These are phyloP conservation scores for Lentinula detonsa DNA, from an alignment of 768 basidiomycete species.

Conservation along the genomic window DNA sequence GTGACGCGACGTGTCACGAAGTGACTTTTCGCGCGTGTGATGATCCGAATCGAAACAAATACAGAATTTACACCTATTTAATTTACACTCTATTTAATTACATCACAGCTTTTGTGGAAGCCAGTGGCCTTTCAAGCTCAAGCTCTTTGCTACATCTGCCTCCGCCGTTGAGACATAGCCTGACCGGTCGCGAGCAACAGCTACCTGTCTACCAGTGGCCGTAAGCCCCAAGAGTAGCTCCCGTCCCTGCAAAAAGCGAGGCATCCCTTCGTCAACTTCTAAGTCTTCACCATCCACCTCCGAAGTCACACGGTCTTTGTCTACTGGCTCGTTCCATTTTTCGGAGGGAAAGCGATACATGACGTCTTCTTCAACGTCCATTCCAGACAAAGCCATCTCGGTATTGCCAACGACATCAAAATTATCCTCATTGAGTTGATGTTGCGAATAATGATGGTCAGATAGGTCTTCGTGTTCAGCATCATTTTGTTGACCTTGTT, in stretches of 20 bases:
- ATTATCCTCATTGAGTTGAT: too few species aligned
- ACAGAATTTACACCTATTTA: background rate
- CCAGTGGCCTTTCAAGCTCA: conserved; percentile 62
- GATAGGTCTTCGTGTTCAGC: background rate
- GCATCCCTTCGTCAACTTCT: conserved; percentile 5
- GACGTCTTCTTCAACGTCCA: background rate
- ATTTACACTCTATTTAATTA: background rate
- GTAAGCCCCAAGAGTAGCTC: conserved; percentile 39
- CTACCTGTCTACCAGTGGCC: conserved; percentile 5
- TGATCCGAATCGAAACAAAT: background rate
- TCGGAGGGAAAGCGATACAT: background rate
- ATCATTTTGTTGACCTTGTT: background rate
- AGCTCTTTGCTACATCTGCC: conserved; percentile 49
- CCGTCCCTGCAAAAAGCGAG: conserved; percentile 46
- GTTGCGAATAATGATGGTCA: background rate
- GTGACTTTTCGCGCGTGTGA: background rate
- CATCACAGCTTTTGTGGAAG: conserved; percentile 48
- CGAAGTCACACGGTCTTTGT: background rate
- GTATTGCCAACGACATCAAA: background rate
- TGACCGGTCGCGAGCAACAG: background rate
- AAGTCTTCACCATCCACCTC: conserved; percentile 3
- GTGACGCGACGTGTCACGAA: background rate
- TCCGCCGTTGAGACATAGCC: conserved; percentile 43
- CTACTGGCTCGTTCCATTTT: background rate
- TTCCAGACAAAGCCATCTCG: background rate